A percentile compares a stretch with the other conserved stretches of the same genome.
Evolutionary conservation across 2,329 filamentous ascomycete species (phyloP).

Genomic region (Fusarium nanum): DNA sequence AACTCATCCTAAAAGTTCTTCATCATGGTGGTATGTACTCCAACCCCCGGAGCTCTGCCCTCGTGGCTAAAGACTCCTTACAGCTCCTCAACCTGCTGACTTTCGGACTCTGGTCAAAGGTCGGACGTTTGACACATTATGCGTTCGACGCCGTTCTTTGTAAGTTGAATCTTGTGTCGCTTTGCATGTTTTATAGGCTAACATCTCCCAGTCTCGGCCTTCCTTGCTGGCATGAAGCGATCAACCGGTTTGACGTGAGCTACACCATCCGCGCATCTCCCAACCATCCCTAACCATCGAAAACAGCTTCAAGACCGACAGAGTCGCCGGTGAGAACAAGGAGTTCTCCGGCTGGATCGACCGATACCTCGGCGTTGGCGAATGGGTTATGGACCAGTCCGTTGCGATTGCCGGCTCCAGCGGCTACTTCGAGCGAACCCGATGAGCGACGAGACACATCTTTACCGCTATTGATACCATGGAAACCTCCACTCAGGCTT

Average conservation of each 20-base stretch:
- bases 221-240: slow-evolving; percentile 96
- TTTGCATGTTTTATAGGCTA: not conserved
- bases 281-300: slow-evolving; percentile 40
- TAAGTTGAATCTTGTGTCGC: slow-evolving; percentile 60
- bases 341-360: slow-evolving; percentile 89
- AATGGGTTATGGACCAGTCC: slow-evolving; percentile 98
- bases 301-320: slow-evolving; percentile 87
- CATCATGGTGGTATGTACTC: slow-evolving; percentile 52
- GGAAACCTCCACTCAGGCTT: slow-evolving; percentile 26
- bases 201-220: slow-evolving; percentile 80
- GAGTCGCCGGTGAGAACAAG: slow-evolving; percentile 81
- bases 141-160: slow-evolving; percentile 94
- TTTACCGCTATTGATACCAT: slow-evolving; percentile 33
- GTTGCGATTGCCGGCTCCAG: slow-evolving; percentile 90
- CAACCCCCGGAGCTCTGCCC: slow-evolving; percentile 33
- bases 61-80: slow-evolving; percentile 52
- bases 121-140: slow-evolving; percentile 93
- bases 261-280: slow-evolving; percentile 5
- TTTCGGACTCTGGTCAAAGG: slow-evolving; percentile 78
- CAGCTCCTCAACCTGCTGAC: slow-evolving; percentile 76
- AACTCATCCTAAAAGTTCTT: not conserved
- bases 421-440: slow-evolving; percentile 89
- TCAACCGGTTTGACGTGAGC: slow-evolving; percentile 98
- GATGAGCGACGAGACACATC: slow-evolving; percentile 59
- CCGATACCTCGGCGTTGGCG: slow-evolving; percentile 92